Conservation (phyloP, 2,329 filamentous ascomycete species). For the Curvularia eragrostidis region DNA sequence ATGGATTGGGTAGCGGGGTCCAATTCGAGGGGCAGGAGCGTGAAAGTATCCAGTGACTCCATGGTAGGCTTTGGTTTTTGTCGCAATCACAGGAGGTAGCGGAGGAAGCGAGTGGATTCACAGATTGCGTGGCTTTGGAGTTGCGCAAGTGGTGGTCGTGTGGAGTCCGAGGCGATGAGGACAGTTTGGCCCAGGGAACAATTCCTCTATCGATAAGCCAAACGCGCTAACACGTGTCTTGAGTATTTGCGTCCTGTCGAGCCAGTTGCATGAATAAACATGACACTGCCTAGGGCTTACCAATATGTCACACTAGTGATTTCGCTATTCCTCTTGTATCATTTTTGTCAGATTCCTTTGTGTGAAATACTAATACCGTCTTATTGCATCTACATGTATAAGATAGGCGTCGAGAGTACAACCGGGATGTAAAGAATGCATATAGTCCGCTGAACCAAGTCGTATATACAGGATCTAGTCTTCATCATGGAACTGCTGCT, state of each 20-base stretch:
- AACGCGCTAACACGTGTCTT: slow-evolving; percentile 20
- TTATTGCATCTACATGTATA: not conserved
- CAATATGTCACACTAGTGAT: not conserved
- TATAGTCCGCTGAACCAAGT: not conserved
- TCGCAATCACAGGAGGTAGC: not conserved
- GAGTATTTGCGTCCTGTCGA: not conserved
- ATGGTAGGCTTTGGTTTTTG: slow-evolving; percentile 25
- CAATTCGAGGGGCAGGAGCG: slow-evolving; percentile 79
- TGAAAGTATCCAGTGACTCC: slow-evolving; percentile 69
- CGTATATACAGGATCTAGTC: slow-evolving; percentile 23
- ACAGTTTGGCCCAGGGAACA: slow-evolving; percentile 29
- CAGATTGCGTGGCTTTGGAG: not conserved
- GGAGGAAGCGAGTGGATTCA: not conserved
- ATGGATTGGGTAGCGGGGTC: slow-evolving; percentile 84
- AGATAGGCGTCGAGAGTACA: not conserved
- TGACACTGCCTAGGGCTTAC: not conserved
- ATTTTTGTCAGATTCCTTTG: not conserved
- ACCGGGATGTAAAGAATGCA: not conserved
- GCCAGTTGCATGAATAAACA: not conserved
- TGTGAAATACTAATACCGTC: not conserved
- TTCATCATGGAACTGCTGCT: slow-evolving; percentile 40
- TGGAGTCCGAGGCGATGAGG: slow-evolving; percentile 24
- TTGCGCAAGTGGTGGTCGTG: slow-evolving; percentile 7
- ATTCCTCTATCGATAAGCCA: slow-evolving; percentile 31
- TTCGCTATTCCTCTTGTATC: not conserved